Conservation (phyloP, 768 basidiomycete genomes). For the Auriscalpium vulgare region DNA sequence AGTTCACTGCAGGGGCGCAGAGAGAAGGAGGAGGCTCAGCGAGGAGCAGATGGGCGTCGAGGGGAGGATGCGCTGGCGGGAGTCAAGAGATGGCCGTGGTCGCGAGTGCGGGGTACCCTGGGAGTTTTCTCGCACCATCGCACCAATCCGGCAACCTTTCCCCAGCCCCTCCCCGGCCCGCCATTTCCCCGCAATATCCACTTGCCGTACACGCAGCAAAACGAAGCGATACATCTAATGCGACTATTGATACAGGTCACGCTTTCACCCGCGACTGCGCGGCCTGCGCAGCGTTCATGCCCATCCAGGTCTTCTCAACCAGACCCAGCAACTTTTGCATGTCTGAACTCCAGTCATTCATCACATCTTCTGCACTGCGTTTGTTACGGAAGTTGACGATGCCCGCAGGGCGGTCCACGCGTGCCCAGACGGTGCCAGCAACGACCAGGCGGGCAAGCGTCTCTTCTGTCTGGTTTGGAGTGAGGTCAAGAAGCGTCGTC, state of each 20-base stretch:
- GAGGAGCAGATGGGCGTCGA: no score
- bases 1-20: no score
- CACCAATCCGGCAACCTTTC: no score
- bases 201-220: background rate
- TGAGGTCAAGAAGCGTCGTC: constrained; percentile 80
- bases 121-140: no score
- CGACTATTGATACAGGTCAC: constrained; percentile 14
- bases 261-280: constrained; percentile 61
- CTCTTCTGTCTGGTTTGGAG: constrained; percentile 75
- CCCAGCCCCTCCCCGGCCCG: no score
- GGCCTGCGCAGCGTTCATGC: constrained; percentile 83
- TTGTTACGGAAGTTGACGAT: constrained; percentile 82
- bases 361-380: constrained; percentile 80
- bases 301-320: constrained; percentile 99
- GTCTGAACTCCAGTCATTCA: constrained; percentile 98
- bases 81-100: no score
- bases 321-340: constrained; percentile 87
- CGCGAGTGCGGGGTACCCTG: no score
- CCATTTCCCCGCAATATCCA: background rate
- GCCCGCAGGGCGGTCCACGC: constrained; percentile 86
- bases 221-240: background rate
- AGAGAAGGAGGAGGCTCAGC: no score
- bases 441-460: constrained; percentile 86
- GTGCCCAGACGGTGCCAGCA: constrained; percentile 87
- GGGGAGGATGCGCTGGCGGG: no score